Evolutionary conservation across 2,329 filamentous ascomycete species (phyloP).

Genomic region (Coniochaeta pulveracea): DNA sequence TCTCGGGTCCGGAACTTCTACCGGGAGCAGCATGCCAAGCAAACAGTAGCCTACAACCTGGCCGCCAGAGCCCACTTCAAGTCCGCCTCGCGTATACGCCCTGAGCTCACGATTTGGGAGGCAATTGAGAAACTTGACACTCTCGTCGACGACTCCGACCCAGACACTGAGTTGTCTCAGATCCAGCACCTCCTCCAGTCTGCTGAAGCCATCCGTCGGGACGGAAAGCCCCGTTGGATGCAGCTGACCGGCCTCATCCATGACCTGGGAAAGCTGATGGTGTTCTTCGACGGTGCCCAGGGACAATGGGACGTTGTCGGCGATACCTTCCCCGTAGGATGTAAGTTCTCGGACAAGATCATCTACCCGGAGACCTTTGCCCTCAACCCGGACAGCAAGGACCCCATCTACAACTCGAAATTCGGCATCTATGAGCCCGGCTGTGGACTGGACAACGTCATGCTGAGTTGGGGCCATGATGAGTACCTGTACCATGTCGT

Average conservation of each 20-base stretch:
- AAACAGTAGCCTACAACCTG: conserved; percentile 74
- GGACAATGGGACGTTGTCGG: conserved; percentile 91
- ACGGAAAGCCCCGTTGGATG: conserved; percentile 73
- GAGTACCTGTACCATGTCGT: conserved; percentile 79
- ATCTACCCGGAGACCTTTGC: conserved; percentile 71
- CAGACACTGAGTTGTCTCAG: conserved; percentile 73
- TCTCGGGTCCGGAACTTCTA: conserved; percentile 82
- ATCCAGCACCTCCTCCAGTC: conserved; percentile 85
- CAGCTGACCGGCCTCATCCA: conserved; percentile 66
- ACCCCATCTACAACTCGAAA: conserved; percentile 64
- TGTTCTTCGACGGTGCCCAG: conserved; percentile 69
- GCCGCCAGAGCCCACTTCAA: conserved; percentile 62
- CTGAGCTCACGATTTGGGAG: conserved; percentile 79
- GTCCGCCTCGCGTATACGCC: conserved; percentile 45
- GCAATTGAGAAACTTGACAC: conserved; percentile 88
- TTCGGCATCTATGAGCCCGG: conserved; percentile 69
- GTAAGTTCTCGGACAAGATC: conserved; percentile 62
- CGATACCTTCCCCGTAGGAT: conserved; percentile 69
- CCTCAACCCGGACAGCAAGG: conserved; percentile 59
- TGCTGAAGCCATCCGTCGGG: conserved; percentile 76
- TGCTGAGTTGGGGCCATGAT: conserved; percentile 82
- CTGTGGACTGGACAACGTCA: conserved; percentile 75
- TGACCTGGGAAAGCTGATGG: conserved; percentile 60
- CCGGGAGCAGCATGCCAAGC: conserved; percentile 55
- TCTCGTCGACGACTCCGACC: conserved; percentile 80